phyloP scores from a whole-genome alignment of 176 grass and related monocot genomes.

The Oryza longistaminata region DNA sequence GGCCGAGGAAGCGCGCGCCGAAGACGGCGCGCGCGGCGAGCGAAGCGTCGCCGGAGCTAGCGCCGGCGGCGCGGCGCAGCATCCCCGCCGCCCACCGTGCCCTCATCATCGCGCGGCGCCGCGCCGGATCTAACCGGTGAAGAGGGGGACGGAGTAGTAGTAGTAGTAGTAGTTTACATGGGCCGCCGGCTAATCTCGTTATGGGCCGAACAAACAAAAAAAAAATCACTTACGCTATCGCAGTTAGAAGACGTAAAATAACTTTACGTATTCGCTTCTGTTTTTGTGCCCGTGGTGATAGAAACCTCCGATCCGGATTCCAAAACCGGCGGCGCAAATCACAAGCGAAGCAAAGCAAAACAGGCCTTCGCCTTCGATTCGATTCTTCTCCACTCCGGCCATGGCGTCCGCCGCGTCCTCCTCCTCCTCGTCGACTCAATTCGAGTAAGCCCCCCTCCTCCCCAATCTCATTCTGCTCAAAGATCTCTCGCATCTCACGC shows the following conservation, averaged over 20 bases:
- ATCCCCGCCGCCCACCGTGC: constrained; percentile 19
- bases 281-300: background rate
- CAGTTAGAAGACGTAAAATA: background rate
- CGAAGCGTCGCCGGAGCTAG: background rate
- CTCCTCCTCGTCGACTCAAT: constrained; percentile 47
- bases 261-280: background rate
- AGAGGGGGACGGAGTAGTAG: too few relatives aligned
- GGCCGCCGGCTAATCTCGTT: background rate
- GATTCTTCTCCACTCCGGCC: background rate
- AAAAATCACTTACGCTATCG: background rate
- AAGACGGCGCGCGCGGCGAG: constrained; percentile 15
- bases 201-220: background rate
- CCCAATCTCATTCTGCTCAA: background rate
- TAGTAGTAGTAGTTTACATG: background rate
- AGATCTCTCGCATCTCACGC: constrained; percentile 13
- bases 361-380: background rate
- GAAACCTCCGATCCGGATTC: background rate
- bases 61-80: constrained; percentile 14
- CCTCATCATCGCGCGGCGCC: constrained; percentile 42
- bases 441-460: constrained; percentile 45
- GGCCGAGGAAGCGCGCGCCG: constrained; percentile 45
- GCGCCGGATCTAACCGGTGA: constrained; percentile 26
- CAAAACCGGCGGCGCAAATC: constrained; percentile 43
- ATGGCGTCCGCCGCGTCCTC: constrained; percentile 52
- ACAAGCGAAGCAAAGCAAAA: background rate